Base-by-base conservation (phyloP, 2,329 filamentous ascomycete genomes). In the Lecanicillium sp. region DNA sequence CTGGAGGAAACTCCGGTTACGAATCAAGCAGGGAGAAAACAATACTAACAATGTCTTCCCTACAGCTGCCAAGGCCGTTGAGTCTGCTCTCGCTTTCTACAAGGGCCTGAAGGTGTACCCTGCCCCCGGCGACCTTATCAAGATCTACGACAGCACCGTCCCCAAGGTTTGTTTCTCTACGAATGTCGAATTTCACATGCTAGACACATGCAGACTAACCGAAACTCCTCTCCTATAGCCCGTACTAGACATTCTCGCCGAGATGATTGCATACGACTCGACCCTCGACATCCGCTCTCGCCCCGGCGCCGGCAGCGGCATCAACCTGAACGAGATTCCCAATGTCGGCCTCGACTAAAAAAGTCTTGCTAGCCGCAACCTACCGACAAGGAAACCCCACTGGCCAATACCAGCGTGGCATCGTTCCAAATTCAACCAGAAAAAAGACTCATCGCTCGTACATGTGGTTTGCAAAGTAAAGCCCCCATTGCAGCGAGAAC, bases 71-170 rank as follows among this genome's bases (percentile, higher is more conserved):
- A 77, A 81, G 57, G 70, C 74, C 29, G 64, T 95, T 43, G 89
- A 96, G 49, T 87, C 92, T 37, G 90, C 92, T 34, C 71, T 97
- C 44, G 87, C 86, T 63, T 98, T 98, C 69, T 98, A 97, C 78
- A 94, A 89, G 74, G 92, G 89, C 32, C 77, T 98, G 50, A 98
- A 98, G 77, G 92, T 97, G 52, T 98, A 98, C 68, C 92, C 92
- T 37, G 84, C 87, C 55, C 92, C 90, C 11, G 77, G 82, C 53
- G 92, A 97, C 58, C 72, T 98, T 54, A 96, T 98, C 61, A 78
- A 77, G 55, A 95, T 98, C 64, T 98, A 98, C 66, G 92, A 98
- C 65, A 95, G 94, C 78, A 97, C 92, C 22, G 89, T 97, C 33
- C 84, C 90, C 53, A 96, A 96, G 84, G 89, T 87, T 33, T 15